Evolutionary conservation across 768 basidiomycete species (phyloP).

Genomic region (Rhodotorula paludigena): DNA sequence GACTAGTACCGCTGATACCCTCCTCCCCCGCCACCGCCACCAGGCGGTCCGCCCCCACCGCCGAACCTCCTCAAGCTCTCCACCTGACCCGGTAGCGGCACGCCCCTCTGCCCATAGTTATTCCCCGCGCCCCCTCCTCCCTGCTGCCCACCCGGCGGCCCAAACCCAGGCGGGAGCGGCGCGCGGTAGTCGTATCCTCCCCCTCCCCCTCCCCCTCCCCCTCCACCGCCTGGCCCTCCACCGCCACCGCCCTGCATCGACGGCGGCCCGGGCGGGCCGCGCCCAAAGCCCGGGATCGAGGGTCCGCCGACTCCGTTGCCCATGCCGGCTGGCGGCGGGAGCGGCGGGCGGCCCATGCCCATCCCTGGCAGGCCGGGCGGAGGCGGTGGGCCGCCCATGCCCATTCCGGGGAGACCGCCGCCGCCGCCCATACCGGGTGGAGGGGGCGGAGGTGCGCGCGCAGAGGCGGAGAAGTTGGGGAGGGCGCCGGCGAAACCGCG

Average conservation of each 20-base stretch:
- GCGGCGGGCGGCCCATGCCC: background rate
- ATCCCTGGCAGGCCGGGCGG: background rate
- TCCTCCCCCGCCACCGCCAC: too few species aligned
- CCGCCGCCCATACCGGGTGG: slow-evolving; percentile 28
- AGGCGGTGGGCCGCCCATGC: slow-evolving; percentile 36
- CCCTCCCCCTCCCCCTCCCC: too few species aligned
- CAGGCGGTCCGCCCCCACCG: too few species aligned
- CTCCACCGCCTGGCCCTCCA: too few species aligned
- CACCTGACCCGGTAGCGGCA: background rate
- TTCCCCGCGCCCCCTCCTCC: background rate
- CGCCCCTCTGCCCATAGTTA: too few species aligned
- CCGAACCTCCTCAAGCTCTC: too few species aligned
- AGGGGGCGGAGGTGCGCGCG: background rate
- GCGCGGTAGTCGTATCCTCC: too few species aligned
- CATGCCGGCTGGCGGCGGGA: too few species aligned
- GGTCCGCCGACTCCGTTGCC: background rate
- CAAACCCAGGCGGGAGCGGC: slow-evolving; percentile 2
- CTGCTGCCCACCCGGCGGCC: background rate
- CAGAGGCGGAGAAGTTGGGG: background rate
- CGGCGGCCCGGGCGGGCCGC: background rate
- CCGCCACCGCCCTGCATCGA: too few species aligned
- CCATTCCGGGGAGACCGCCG: slow-evolving; percentile 12
- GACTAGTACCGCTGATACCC: too few species aligned
- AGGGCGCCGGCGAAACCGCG: background rate
- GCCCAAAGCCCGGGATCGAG: background rate